Evolutionary conservation across 192 early-diverging fungal genomes (phyloP).

Genomic region (Coemansia sp.): DNA sequence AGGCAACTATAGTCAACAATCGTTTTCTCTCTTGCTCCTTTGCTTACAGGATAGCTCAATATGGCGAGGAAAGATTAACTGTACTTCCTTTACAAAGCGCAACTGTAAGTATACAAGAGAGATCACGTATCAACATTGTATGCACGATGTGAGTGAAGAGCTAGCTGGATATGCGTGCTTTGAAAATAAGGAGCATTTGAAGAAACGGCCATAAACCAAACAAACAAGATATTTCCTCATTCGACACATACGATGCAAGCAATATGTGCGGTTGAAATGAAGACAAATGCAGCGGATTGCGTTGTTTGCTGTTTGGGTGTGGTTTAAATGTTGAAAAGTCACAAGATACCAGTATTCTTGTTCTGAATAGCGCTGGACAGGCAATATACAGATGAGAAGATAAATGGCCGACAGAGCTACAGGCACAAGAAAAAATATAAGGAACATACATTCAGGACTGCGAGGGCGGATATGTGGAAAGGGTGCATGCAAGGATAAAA

Average conservation of each 20-base stretch:
- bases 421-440: neutral
- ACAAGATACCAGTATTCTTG: constrained; percentile 1
- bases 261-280: neutral
- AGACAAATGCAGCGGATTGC: neutral
- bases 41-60: neutral
- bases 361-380: neutral
- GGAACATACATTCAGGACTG: neutral
- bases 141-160: neutral
- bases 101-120: neutral
- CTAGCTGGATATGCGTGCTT: neutral
- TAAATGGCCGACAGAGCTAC: neutral
- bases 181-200: neutral
- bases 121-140: neutral
- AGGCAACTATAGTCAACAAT: neutral
- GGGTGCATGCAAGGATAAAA: neutral
- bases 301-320: neutral
- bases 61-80: neutral
- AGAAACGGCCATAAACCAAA: neutral
- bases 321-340: neutral
- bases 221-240: neutral
- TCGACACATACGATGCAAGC: neutral
- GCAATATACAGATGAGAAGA: neutral
- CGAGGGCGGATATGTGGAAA: neutral
- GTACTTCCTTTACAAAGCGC: neutral
- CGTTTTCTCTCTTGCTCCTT: neutral